Percentiles rank a stretch among this genome's conserved stretches.
phyloP scores from a whole-genome alignment of 2,329 filamentous ascomycete species.

The Penicillium verrucosum region DNA sequence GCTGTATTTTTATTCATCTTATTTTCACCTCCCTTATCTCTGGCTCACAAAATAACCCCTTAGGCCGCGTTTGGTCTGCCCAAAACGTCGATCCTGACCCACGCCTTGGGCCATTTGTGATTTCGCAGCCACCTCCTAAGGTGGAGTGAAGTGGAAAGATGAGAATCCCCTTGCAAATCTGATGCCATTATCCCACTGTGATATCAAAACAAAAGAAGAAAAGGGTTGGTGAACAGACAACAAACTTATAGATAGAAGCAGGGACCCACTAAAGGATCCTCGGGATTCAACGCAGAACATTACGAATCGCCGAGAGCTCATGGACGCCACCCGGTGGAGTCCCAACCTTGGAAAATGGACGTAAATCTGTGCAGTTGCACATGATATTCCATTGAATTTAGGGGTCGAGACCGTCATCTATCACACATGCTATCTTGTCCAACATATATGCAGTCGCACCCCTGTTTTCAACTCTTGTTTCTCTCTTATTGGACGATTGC shows the following conservation, averaged over 20 bases:
- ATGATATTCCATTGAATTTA: not conserved
- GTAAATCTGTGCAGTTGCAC: conserved; percentile 1
- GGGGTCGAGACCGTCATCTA: not conserved
- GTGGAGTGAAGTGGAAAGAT: not conserved
- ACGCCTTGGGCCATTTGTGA: not conserved
- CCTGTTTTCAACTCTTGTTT: not conserved
- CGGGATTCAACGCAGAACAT: conserved; percentile 5
- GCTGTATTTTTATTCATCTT: not conserved
- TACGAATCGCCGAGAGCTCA: conserved; percentile 15
- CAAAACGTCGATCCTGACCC: not conserved
- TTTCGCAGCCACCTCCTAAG: conserved; percentile 3
- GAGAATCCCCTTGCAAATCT: not conserved
- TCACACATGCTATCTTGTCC: not conserved
- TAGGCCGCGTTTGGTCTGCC: not conserved
- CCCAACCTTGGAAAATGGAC: not conserved
- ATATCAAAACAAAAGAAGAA: not conserved
- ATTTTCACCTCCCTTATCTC: not conserved
- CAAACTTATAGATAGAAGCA: conserved; percentile 19
- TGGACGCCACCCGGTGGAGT: conserved; percentile 10
- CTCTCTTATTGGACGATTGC: not conserved
- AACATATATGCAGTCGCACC: not conserved
- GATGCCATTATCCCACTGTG: not conserved
- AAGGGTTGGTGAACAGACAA: not conserved
- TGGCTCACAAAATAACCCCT: not conserved
- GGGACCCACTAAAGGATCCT: conserved; percentile 2